Evolutionary conservation across 2,329 filamentous ascomycete species (phyloP), one percentile per base, ranked within the genome.

Genomic region (Neofusicoccum parvum): DNA sequence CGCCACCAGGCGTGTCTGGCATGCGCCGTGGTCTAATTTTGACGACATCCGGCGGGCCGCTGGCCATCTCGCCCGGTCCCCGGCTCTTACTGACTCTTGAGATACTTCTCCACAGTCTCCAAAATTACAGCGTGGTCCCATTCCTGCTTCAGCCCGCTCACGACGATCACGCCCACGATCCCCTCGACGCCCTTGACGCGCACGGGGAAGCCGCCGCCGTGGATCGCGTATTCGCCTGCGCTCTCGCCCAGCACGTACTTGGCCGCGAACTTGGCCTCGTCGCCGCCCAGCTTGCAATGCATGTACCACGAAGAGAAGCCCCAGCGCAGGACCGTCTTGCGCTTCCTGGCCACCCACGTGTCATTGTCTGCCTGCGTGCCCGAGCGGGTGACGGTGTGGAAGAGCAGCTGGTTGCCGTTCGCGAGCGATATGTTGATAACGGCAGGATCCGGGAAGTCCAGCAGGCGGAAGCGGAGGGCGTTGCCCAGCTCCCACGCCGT

Each of bases 51-150:
- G 10, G 49, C 49, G 27, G 23, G 23, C 15, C 32, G 27, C 27
- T 32, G 27, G 27, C 27, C 27, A 32, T 32, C 27, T 32, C 27
- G 27, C 27, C 27, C 27, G 14, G 10, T 11, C 37, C 37, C 37
- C 14, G 14, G 37, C 48, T 64, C 49, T 45, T 64, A 64, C 46
- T 62, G 39, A 27, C 41, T 53, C 54, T 53, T 53, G 70, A 82
- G 65, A 69, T 84, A 83, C 68, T 86, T 84, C 70, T 82, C 82
- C 48, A 93, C 81, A 0, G 87, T 87, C 74, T 93, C 89, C 0
- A 91, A 85, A 72, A 94, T 87, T 43, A 93, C 86, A 9, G 87
- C 87, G 76, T 95, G 92, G 76, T 94, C 91, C 79, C 93, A 86
- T 71, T 91, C 83, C 77, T 93, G 89, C 80, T 88, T 90, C 75